phyloP scores from a whole-genome alignment of 2,329 filamentous ascomycete genomes.

The Diaporthe ampelina region DNA sequence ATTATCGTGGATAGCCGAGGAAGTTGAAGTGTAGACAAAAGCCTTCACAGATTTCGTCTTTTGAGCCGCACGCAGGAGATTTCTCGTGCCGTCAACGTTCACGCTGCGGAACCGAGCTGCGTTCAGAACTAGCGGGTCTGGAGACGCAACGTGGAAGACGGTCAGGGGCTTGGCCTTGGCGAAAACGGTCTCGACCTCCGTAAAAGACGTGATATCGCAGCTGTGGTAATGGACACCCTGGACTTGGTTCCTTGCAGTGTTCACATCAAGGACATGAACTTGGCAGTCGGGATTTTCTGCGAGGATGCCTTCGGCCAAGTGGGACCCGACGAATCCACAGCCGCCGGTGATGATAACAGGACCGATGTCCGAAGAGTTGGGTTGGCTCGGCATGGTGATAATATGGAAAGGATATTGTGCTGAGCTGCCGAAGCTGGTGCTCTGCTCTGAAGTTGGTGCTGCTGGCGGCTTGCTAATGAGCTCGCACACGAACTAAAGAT shows the following conservation, averaged over 20 bases:
- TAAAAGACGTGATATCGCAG: constrained; percentile 39
- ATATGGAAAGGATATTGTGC: neutral
- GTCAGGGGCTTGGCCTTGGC: constrained; percentile 36
- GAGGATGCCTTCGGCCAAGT: constrained; percentile 40
- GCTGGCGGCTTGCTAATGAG: neutral
- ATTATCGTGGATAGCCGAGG: constrained; percentile 45
- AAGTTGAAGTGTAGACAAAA: constrained; percentile 44
- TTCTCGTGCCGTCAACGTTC: constrained; percentile 43
- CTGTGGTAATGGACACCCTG: constrained; percentile 40
- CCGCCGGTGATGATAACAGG: constrained; percentile 42
- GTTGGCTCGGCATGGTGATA: constrained; percentile 7
- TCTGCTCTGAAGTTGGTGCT: neutral
- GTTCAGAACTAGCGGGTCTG: constrained; percentile 39
- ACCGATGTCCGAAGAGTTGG: constrained; percentile 32
- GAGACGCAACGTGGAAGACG: constrained; percentile 43
- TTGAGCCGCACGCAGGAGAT: constrained; percentile 40
- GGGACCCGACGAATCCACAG: constrained; percentile 43
- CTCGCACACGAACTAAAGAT: too few relatives aligned
- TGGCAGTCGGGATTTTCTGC: constrained; percentile 32
- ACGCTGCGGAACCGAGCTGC: constrained; percentile 42
- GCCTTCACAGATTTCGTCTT: constrained; percentile 40
- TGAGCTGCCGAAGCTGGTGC: neutral
- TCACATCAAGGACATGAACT: constrained; percentile 41
- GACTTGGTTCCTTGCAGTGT: constrained; percentile 39
- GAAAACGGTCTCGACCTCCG: constrained; percentile 28